Evolutionary conservation across 345 rosid species (phyloP).

Genomic region (Streptanthus diversifolius): DNA sequence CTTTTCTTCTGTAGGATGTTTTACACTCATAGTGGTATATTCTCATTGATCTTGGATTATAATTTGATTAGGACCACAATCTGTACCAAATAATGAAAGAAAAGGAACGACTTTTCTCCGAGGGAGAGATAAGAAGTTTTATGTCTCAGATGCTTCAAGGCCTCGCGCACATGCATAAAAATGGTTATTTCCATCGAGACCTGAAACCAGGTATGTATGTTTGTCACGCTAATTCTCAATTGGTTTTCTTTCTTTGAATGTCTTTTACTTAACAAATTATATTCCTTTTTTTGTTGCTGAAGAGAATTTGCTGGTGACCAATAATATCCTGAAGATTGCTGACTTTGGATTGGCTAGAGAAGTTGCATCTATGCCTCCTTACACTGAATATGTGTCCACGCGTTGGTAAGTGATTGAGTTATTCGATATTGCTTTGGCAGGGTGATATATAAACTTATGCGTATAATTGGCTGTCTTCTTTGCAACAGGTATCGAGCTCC

Average conservation of each 20-base stretch:
- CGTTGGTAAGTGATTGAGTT: constrained; percentile 59
- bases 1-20: neutral
- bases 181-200: constrained; percentile 87
- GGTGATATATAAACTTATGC: neutral
- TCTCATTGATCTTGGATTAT: constrained; percentile 6
- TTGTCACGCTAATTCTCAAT: neutral
- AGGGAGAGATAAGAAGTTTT: constrained; percentile 65
- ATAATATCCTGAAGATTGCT: constrained; percentile 75
- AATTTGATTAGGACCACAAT: constrained; percentile 59
- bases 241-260: neutral
- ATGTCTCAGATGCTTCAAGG: constrained; percentile 89
- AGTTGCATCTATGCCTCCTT: constrained; percentile 84
- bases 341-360: constrained; percentile 98
- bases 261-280: neutral
- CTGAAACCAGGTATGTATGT: constrained; percentile 66
- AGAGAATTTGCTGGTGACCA: constrained; percentile 92
- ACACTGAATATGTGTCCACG: constrained; percentile 96
- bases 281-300: constrained; percentile 8
- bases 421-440: neutral
- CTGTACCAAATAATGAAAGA: constrained; percentile 84
- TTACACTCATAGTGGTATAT: neutral
- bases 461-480: neutral
- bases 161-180: constrained; percentile 82
- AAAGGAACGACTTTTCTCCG: constrained; percentile 58
- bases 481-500: constrained; percentile 88